Percentiles rank a stretch among this genome's conserved stretches.
Conservation (phyloP, 1,139 yeast genomes). For the Arxiozyma slooffiae region DNA sequence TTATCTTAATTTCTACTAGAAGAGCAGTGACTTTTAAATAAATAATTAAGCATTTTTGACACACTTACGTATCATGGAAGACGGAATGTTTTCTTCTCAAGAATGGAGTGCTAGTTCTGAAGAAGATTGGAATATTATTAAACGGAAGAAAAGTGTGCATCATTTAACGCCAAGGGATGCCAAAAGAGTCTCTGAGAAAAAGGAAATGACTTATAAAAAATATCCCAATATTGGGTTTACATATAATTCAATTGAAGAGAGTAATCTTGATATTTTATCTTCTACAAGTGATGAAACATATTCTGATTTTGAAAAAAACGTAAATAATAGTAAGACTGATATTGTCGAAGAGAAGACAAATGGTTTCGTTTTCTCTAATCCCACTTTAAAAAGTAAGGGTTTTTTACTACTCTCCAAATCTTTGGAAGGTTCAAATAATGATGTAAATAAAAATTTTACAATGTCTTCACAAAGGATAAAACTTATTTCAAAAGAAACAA, state of each 20-base stretch:
- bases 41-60: no score
- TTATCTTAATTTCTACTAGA: no score
- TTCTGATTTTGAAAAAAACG: conserved; percentile 7
- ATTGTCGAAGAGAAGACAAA: neutral
- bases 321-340: neutral
- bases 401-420: neutral
- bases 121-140: neutral
- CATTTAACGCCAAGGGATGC: neutral
- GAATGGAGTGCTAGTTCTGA: neutral
- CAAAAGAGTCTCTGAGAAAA: no score
- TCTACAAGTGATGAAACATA: conserved; percentile 14
- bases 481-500: neutral
- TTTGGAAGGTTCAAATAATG: neutral
- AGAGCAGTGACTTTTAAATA: no score
- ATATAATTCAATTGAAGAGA: conserved; percentile 6
- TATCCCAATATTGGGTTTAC: neutral
- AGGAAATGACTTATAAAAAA: neutral
- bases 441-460: neutral
- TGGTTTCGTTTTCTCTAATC: neutral
- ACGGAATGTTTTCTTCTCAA: neutral
- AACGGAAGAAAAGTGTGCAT: neutral
- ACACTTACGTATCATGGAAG: no score
- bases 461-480: neutral
- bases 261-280: conserved; percentile 13
- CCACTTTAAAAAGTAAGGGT: neutral